Evolutionary conservation across 805 yeast species (phyloP).

Genomic region (Myxozyma melibiosi): DNA sequence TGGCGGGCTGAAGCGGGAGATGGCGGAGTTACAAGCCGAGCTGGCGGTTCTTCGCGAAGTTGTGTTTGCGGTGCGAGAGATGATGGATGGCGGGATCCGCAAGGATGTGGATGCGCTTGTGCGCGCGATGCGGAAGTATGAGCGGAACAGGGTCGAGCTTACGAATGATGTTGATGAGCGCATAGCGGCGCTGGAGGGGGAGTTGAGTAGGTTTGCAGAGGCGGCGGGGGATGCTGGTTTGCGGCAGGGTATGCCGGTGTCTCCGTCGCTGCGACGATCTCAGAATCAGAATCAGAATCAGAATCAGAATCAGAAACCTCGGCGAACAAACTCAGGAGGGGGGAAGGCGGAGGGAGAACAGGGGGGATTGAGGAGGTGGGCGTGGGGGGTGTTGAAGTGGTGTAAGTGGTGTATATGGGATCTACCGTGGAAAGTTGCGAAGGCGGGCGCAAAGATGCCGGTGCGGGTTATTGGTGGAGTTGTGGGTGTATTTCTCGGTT

Average conservation of each 20-base stretch:
- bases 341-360: neutral
- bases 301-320: too few relatives aligned
- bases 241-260: too few relatives aligned
- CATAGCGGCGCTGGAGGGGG: conserved; percentile 4
- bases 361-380: neutral
- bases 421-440: neutral
- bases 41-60: conserved; percentile 1
- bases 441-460: conserved; percentile 4
- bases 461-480: neutral
- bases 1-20: neutral
- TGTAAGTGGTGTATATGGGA: too few relatives aligned
- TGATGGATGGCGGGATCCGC: neutral
- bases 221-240: too few relatives aligned
- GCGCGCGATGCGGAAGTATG: conserved; percentile 19
- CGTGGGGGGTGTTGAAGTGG: neutral
- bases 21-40: neutral
- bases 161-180: conserved; percentile 4
- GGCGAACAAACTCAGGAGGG: too few relatives aligned
- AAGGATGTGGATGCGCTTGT: neutral
- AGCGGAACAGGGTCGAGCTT: conserved; percentile 6
- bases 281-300: too few relatives aligned
- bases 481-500: conserved; percentile 1
- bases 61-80: neutral
- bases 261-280: too few relatives aligned
- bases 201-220: conserved; percentile 7